Conservation (phyloP, 2,329 filamentous ascomycete species). For the Epichloe brachyelytri region DNA sequence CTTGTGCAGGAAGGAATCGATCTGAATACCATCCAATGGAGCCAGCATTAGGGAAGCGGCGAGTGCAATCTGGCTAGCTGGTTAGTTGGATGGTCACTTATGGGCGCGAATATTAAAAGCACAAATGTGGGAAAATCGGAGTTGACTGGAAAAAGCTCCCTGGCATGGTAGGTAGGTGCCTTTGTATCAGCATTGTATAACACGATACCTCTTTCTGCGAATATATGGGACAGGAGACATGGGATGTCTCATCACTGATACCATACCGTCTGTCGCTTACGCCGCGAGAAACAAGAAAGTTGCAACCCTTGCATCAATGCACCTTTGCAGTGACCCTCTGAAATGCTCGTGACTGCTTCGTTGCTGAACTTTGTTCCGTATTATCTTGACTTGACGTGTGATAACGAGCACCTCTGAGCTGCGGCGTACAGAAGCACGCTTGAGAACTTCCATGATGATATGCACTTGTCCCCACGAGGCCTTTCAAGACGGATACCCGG, state of each 20-base stretch:
- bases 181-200: constrained; percentile 23
- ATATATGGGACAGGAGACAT: constrained; percentile 1
- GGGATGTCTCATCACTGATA: neutral
- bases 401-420: too few species aligned
- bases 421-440: too few species aligned
- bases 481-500: too few species aligned
- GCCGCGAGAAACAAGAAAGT: neutral
- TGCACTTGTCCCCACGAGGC: too few species aligned
- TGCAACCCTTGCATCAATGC: neutral
- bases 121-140: neutral
- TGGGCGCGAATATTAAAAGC: neutral
- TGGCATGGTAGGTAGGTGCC: constrained; percentile 12
- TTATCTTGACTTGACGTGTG: too few species aligned
- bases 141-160: constrained; percentile 2
- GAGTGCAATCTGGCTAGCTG: neutral
- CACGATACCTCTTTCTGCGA: constrained; percentile 20
- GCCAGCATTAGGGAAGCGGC: constrained; percentile 58
- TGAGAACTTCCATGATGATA: too few species aligned
- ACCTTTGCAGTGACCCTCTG: too few species aligned
- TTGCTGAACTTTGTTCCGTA: too few species aligned
- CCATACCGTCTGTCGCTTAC: constrained; percentile 3
- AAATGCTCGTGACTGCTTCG: too few species aligned
- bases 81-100: neutral
- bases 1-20: constrained; percentile 94
- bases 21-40: constrained; percentile 95